These are phyloP conservation scores for Alternaria sp. DNA, from an alignment of 2,329 filamentous ascomycete genomes.

Conservation along the genomic window DNA sequence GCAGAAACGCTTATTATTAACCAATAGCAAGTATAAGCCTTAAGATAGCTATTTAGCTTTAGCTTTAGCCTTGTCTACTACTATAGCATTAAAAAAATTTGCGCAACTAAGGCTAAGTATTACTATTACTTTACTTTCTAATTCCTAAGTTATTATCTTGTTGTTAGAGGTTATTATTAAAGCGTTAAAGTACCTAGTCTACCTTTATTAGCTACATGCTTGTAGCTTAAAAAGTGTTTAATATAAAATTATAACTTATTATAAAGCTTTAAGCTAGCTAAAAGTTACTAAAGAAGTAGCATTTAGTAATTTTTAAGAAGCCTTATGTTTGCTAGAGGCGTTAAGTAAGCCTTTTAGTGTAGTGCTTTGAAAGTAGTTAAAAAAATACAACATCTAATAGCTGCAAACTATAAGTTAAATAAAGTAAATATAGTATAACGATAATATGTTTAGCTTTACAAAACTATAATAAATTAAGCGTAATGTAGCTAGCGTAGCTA, in stretches of 20 bases:
- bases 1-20: constrained; percentile 24
- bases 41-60: neutral
- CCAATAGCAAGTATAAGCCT: neutral
- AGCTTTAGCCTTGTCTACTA: neutral
- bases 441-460: neutral
- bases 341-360: neutral
- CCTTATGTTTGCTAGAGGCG: neutral
- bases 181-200: neutral
- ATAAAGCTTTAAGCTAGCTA: neutral
- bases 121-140: neutral
- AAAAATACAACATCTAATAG: neutral
- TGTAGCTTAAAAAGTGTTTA: constrained; percentile 4
- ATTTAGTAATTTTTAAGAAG: neutral
- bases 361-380: neutral
- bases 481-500: neutral
- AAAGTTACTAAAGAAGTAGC: neutral
- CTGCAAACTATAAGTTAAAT: neutral
- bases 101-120: neutral
- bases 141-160: neutral
- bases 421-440: neutral
- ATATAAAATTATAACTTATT: neutral
- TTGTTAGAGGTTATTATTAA: neutral
- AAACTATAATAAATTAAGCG: neutral
- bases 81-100: neutral
- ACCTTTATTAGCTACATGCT: neutral